Percentiles rank a stretch among this genome's conserved stretches.
Evolutionary conservation across 352 stramenopile genomes (phyloP).

Genomic region (Lagenidium giganteum): DNA sequence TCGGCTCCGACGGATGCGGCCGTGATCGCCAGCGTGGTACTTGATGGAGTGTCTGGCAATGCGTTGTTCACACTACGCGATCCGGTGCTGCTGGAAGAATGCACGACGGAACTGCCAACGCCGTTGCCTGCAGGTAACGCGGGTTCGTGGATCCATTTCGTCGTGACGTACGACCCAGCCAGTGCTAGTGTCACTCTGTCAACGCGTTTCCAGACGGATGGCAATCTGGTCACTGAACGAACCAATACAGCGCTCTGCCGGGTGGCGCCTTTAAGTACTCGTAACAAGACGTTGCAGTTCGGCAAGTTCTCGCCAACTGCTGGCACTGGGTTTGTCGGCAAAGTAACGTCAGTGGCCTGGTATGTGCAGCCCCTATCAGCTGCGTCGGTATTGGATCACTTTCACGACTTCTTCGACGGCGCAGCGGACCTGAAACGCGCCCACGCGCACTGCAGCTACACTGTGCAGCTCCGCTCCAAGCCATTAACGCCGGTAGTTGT

Average conservation of each 20-base stretch:
- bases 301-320: conserved; percentile 11
- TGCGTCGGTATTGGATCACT: conserved; percentile 55
- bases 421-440: conserved; percentile 10
- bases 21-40: no score
- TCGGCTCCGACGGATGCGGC: no score
- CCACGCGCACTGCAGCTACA: conserved; percentile 44
- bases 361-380: conserved; percentile 33
- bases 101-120: no score
- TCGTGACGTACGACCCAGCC: conserved; percentile 45
- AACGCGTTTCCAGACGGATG: conserved; percentile 18
- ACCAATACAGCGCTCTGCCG: conserved; percentile 21
- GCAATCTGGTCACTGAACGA: conserved; percentile 3
- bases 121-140: no score
- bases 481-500: conserved; percentile 44
- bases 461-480: conserved; percentile 34
- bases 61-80: conserved; percentile 14
- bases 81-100: no score
- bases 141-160: conserved; percentile 46
- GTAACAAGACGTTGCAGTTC: conserved; percentile 28
- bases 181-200: conserved; percentile 35
- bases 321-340: conserved; percentile 29
- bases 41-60: no score
- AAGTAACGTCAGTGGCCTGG: conserved; percentile 44
- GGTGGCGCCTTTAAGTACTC: conserved; percentile 30
- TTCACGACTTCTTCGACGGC: conserved; percentile 49